Percentiles rank a stretch among this genome's conserved stretches.
Conservation (phyloP, 2,329 filamentous ascomycete genomes). For the Fusarium sp. region DNA sequence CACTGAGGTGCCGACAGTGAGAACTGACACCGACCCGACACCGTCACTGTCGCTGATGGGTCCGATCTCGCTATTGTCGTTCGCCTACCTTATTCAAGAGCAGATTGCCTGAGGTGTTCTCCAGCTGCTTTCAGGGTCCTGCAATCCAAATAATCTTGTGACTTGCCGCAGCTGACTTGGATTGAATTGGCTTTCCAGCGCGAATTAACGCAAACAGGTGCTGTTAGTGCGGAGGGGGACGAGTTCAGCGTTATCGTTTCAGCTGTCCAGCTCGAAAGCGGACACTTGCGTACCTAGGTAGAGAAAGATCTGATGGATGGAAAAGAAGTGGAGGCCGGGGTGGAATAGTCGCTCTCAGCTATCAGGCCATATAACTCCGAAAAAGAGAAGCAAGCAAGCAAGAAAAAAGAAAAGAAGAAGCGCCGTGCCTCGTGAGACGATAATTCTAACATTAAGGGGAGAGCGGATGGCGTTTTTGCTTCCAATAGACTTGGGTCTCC, state of each 20-base stretch:
- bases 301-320: slow-evolving; percentile 2
- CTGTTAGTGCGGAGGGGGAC: slow-evolving; percentile 11
- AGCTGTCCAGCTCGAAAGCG: slow-evolving; percentile 12
- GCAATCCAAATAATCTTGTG: slow-evolving; percentile 2
- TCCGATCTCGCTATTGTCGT: background rate
- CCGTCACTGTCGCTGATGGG: slow-evolving; percentile 4
- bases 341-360: background rate
- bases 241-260: slow-evolving; percentile 17
- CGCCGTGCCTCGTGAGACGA: background rate
- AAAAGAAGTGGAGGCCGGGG: slow-evolving; percentile 23
- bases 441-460: slow-evolving; percentile 8
- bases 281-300: slow-evolving; percentile 2
- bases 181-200: background rate
- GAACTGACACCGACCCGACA: slow-evolving; percentile 19
- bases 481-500: background rate
- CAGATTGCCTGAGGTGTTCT: background rate
- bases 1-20: slow-evolving; percentile 18
- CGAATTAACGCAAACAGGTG: background rate
- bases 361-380: slow-evolving; percentile 21
- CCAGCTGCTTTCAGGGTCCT: slow-evolving; percentile 1
- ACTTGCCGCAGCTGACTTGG: background rate
- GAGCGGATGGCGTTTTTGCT: slow-evolving; percentile 2
- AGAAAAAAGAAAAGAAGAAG: slow-evolving; percentile 19
- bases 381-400: background rate
- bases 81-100: slow-evolving; percentile 25